phyloP scores from a whole-genome alignment of 1,284 basidiomycete species.

The Ceratobasidium papillatum region DNA sequence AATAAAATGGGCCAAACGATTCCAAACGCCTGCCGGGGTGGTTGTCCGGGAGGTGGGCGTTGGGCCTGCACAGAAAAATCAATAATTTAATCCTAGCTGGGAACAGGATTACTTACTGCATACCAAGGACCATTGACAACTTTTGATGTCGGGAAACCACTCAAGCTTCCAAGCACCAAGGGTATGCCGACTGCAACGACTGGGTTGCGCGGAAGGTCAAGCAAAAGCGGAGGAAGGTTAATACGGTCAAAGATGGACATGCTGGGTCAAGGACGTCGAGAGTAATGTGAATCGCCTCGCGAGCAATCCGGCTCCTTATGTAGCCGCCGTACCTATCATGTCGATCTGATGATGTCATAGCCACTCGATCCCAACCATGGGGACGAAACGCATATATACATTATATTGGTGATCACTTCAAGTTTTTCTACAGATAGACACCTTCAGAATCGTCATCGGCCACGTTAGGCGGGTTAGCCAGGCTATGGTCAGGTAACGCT shows the following conservation, averaged over 20 bases:
- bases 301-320: neutral
- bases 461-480: neutral
- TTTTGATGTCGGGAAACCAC: slow-evolving; percentile 60
- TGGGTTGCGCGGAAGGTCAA: slow-evolving; percentile 66
- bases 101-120: slow-evolving; percentile 55
- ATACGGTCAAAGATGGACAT: slow-evolving; percentile 48
- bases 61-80: neutral
- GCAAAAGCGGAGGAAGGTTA: slow-evolving; percentile 59
- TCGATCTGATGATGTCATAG: slow-evolving; percentile 29
- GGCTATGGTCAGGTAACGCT: neutral
- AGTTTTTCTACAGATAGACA: neutral
- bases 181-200: slow-evolving; percentile 70
- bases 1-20: slow-evolving; percentile 69
- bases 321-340: neutral
- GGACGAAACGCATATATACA: slow-evolving; percentile 18
- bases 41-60: slow-evolving; percentile 57
- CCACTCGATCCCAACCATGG: slow-evolving; percentile 17
- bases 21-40: slow-evolving; percentile 64
- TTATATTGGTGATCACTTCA: neutral
- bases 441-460: slow-evolving; percentile 8
- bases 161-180: slow-evolving; percentile 63
- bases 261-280: neutral
- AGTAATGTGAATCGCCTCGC: neutral
- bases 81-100: neutral
- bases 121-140: slow-evolving; percentile 66